phyloP scores from a whole-genome alignment of 2,329 filamentous ascomycete species.

The Byssochlamys sp. region DNA sequence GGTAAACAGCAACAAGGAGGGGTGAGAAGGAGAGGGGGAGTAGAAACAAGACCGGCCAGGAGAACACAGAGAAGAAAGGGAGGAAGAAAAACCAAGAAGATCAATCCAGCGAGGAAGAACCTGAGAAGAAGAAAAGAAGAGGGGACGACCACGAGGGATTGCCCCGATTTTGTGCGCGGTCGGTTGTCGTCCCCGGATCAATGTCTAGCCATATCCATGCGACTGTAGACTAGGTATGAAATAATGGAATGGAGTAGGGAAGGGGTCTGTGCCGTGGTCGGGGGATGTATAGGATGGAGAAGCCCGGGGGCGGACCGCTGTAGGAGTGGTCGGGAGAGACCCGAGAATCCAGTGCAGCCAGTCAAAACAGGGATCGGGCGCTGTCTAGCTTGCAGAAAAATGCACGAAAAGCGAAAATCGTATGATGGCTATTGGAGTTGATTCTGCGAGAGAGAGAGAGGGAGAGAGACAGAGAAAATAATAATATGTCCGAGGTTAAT shows the following conservation, averaged over 20 bases:
- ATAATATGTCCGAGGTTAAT: no score
- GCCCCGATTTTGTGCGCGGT: neutral
- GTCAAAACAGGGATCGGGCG: no score
- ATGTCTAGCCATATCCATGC: neutral
- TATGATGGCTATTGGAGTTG: no score
- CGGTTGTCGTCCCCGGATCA: neutral
- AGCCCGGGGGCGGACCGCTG: neutral
- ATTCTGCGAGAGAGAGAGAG: no score
- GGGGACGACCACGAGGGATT: neutral
- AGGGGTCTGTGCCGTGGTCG: neutral
- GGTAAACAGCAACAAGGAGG: neutral
- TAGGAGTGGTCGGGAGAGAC: neutral
- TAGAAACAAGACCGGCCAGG: neutral
- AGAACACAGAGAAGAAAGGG: neutral
- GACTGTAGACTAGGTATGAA: neutral
- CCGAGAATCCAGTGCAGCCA: neutral
- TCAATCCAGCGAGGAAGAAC: neutral
- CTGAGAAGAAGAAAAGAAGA: neutral
- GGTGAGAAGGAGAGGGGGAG: neutral
- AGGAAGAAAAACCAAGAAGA: constrained; percentile 1
- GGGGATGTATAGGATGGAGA: neutral
- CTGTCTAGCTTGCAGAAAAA: no score
- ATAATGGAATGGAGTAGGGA: neutral
- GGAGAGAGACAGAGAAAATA: no score
- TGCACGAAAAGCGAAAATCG: no score